Base-by-base conservation (phyloP, 495 filamentous ascomycete genomes). In the Lepraria neglecta region DNA sequence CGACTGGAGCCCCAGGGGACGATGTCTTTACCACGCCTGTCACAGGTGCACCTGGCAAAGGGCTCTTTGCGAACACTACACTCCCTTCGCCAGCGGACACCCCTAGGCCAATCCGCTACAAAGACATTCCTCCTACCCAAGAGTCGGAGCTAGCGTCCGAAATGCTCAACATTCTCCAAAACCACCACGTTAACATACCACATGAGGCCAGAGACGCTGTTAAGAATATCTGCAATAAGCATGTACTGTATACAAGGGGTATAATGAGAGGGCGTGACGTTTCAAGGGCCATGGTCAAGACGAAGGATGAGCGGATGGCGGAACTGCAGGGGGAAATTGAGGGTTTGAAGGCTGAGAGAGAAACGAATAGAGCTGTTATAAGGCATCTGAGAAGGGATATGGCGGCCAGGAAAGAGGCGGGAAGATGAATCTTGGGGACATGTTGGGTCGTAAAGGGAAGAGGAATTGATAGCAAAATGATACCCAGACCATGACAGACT, bases 221-320 rank as follows among this genome's bases (percentile, higher is more conserved):
- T 2, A 73, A 75, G 3, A 64, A 67, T 27, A 65, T 82, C 4
- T 72, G 90, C 19, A 78, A 83, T 40, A 76, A 70, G 43, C 78
- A 87, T 63, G 81, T 83, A 12, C 68, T 83, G 56, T 77, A 75
- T 44, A 75, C 71, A 9, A 76, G 74, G 62, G 87, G 87, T 1
- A 76, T 88, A 21, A 74, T 77, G 31, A 77, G 77, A 4, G 86
- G 84, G 0, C 71, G 88, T 6, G 87, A 92, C 59, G 79, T 85
- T 24, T 74, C 81, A 2, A 71, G 89, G 30, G 71, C 77, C 2
- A 78, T 80, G 6, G 62, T 87, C n/a, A 84, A 82, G 68, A 77
- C 76, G 28, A 85, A 85, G 48, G 84, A 91, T 48, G 74, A 74
- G 3, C 77, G 81, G 60, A 82, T 86, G 33, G 72, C 73, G 12